Conservation (phyloP, 352 stramenopile genomes). For the Globisporangium yorkense region DNA sequence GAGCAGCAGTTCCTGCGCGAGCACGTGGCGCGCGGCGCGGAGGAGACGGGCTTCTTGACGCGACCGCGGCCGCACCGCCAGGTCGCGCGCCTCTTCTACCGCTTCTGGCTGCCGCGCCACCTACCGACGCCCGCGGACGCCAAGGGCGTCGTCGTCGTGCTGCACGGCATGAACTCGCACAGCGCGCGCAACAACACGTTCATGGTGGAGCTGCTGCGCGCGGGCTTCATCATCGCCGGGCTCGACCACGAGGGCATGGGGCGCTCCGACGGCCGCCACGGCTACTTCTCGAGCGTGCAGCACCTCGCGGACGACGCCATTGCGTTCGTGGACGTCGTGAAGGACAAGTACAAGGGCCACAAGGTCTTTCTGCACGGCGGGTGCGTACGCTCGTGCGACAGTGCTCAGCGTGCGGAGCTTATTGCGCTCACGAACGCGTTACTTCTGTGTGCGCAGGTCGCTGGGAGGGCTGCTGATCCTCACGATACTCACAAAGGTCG, state of each 20-base stretch:
- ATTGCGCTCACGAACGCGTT: not conserved
- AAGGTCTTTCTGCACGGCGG: slow-evolving; percentile 72
- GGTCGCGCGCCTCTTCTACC: slow-evolving; percentile 57
- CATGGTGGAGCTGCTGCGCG: slow-evolving; percentile 57
- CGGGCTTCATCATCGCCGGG: slow-evolving; percentile 56
- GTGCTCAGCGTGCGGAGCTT: too few relatives aligned
- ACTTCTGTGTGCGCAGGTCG: slow-evolving; percentile 29
- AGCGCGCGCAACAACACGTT: slow-evolving; percentile 73
- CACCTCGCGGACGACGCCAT: slow-evolving; percentile 66
- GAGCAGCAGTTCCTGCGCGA: slow-evolving; percentile 50
- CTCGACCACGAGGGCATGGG: slow-evolving; percentile 76
- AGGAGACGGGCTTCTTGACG: slow-evolving; percentile 48
- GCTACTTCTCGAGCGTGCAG: slow-evolving; percentile 62
- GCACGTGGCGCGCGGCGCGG: slow-evolving; percentile 35
- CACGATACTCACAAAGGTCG: slow-evolving; percentile 41
- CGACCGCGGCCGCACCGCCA: slow-evolving; percentile 30
- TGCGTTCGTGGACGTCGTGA: slow-evolving; percentile 45
- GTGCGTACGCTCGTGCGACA: slow-evolving; percentile 17
- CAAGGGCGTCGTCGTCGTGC: slow-evolving; percentile 56
- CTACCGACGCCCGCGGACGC: slow-evolving; percentile 20
- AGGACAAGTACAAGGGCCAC: slow-evolving; percentile 49
- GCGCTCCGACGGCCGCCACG: slow-evolving; percentile 65
- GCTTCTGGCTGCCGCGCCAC: slow-evolving; percentile 56
- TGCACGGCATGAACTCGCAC: slow-evolving; percentile 78
- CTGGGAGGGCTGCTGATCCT: slow-evolving; percentile 65